These are phyloP conservation scores for Backusella tarrabulga DNA, from an alignment of 192 early-diverging fungal genomes.

Conservation along the genomic window DNA sequence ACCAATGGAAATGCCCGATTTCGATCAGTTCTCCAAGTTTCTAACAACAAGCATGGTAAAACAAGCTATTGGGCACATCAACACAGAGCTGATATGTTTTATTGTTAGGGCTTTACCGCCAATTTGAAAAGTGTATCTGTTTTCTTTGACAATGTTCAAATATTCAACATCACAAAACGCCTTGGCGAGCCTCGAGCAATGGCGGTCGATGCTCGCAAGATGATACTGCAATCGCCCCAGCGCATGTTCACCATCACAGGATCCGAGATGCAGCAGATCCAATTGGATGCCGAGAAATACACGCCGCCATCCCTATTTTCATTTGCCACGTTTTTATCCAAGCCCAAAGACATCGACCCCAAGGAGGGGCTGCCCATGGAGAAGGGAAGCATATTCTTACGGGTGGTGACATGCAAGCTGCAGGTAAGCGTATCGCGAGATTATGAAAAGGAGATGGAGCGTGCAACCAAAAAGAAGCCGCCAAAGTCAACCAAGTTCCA, in stretches of 20 bases:
- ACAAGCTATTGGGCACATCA: background rate
- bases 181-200: conserved; percentile 61
- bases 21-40: conserved; percentile 63
- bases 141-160: conserved; percentile 54
- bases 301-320: conserved; percentile 24
- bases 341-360: conserved; percentile 1
- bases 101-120: conserved; percentile 69
- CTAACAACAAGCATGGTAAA: conserved; percentile 57
- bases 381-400: conserved; percentile 63
- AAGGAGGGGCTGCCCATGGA: conserved; percentile 14
- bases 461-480: conserved; percentile 85
- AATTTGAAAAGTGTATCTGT: conserved; percentile 66
- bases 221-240: conserved; percentile 63
- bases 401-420: conserved; percentile 64
- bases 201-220: conserved; percentile 42
- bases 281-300: conserved; percentile 50
- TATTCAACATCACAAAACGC: conserved; percentile 67
- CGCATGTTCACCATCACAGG: conserved; percentile 66
- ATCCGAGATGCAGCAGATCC: conserved; percentile 57
- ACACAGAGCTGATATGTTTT: background rate
- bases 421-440: conserved; percentile 50
- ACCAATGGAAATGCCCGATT: conserved; percentile 66
- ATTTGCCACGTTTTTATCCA: conserved; percentile 13
- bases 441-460: conserved; percentile 73
- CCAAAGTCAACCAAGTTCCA: conserved; percentile 68